phyloP scores from a whole-genome alignment of 2,329 filamentous ascomycete species.

The Scopulariopsis brevicaulis region DNA sequence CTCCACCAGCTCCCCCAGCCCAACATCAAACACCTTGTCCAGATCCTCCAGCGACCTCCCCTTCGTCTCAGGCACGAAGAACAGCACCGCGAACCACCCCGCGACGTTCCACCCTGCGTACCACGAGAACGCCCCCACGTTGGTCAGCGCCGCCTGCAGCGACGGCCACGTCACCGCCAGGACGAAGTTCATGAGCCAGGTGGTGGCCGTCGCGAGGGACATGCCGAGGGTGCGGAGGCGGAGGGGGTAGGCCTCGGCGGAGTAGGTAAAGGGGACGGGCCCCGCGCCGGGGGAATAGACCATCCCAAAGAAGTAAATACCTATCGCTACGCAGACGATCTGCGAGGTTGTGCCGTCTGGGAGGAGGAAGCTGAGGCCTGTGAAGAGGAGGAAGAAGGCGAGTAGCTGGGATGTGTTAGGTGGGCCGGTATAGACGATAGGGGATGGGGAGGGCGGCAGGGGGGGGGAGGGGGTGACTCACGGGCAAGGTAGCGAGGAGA shows the following conservation, averaged over 20 bases:
- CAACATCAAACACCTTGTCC: conserved; percentile 19
- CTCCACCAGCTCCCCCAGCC: not conserved
- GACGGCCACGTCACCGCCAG: conserved; percentile 34
- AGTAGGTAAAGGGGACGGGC: conserved; percentile 54
- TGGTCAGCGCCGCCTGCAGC: conserved; percentile 27
- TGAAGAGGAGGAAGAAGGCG: conserved; percentile 35
- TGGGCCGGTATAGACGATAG: conserved; percentile 4
- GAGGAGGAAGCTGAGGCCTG: conserved; percentile 34
- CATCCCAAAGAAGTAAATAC: conserved; percentile 35
- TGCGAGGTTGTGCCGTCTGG: conserved; percentile 20
- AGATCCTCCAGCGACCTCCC: conserved; percentile 32
- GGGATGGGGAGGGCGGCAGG: not conserved
- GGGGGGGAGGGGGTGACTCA: conserved; percentile 12
- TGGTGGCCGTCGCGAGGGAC: conserved; percentile 43
- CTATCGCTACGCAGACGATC: conserved; percentile 31
- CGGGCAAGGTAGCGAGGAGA: conserved; percentile 47
- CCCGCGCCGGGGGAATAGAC: conserved; percentile 51
- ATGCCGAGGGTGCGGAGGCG: conserved; percentile 52
- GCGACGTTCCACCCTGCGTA: conserved; percentile 36
- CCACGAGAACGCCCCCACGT: conserved; percentile 35
- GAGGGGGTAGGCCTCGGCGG: conserved; percentile 54
- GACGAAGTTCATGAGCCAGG: conserved; percentile 30
- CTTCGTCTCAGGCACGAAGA: conserved; percentile 31
- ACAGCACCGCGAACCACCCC: conserved; percentile 29
- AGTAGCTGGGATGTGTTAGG: conserved; percentile 30